Evolutionary conservation across 2,329 filamentous ascomycete genomes (phyloP).

Genomic region (Hypomyces perniciosus): DNA sequence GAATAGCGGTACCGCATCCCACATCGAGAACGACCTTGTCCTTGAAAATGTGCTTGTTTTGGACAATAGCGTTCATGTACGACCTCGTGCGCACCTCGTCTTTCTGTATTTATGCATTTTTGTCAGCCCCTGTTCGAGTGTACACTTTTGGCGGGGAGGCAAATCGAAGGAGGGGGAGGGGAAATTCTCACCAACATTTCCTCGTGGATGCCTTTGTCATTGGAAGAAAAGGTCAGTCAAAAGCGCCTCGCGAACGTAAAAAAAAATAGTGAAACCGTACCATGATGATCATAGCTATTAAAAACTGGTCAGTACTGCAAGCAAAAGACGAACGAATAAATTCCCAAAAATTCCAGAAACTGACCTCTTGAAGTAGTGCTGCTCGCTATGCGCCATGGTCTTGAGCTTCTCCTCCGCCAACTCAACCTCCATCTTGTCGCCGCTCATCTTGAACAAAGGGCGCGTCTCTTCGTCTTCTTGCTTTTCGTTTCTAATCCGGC

Average conservation of each 20-base stretch:
- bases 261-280: slow-evolving; percentile 40
- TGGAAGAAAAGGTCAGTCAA: slow-evolving; percentile 24
- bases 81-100: slow-evolving; percentile 95
- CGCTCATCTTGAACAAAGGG: slow-evolving; percentile 34
- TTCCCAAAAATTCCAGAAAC: slow-evolving; percentile 11
- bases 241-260: background rate
- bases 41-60: slow-evolving; percentile 93
- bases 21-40: slow-evolving; percentile 84
- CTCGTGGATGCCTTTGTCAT: slow-evolving; percentile 76
- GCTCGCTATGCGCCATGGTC: slow-evolving; percentile 84
- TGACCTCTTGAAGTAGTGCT: slow-evolving; percentile 98
- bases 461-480: background rate
- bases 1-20: slow-evolving; percentile 93
- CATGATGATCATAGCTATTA: slow-evolving; percentile 92
- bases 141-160: slow-evolving; percentile 8
- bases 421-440: slow-evolving; percentile 53
- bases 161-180: slow-evolving; percentile 15
- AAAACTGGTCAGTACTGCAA: slow-evolving; percentile 29
- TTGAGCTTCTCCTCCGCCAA: slow-evolving; percentile 58
- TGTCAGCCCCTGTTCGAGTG: slow-evolving; percentile 16
- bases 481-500: background rate
- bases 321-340: slow-evolving; percentile 6
- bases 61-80: slow-evolving; percentile 95
- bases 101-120: slow-evolving; percentile 55
- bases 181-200: slow-evolving; percentile 81